Evolutionary conservation across 148 eudicot species (phyloP).

Genomic region (Hydrangea macrophylla): DNA sequence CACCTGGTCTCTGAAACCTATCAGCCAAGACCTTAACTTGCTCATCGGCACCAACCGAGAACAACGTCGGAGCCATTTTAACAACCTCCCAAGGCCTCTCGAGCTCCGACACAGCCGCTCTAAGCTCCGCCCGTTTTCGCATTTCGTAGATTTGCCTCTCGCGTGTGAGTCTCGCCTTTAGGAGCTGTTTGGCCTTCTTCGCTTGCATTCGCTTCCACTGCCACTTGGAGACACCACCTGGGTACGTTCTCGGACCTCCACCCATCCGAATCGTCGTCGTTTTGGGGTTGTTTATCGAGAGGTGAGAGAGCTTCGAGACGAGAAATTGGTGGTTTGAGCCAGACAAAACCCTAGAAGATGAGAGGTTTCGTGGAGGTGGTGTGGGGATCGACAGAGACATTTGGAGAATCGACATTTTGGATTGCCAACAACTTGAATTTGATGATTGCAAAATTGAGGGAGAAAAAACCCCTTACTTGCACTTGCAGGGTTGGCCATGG

Average conservation of each 20-base stretch:
- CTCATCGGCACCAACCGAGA: constrained; percentile 74
- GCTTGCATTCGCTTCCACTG: constrained; percentile 92
- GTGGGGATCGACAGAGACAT: constrained; percentile 18
- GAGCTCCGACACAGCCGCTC: constrained; percentile 74
- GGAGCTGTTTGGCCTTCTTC: constrained; percentile 71
- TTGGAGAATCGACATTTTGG: constrained; percentile 35
- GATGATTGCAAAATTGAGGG: too few relatives aligned
- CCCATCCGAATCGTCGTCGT: constrained; percentile 64
- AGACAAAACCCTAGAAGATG: constrained; percentile 17
- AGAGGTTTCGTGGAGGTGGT: constrained; percentile 15
- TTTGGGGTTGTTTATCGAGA: constrained; percentile 22
- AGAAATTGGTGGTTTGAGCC: constrained; percentile 25
- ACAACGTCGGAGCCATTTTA: constrained; percentile 45
- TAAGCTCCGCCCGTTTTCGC: constrained; percentile 87
- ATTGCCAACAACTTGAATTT: too few relatives aligned
- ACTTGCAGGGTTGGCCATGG: too few relatives aligned
- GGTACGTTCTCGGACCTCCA: constrained; percentile 87
- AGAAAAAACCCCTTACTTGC: too few relatives aligned
- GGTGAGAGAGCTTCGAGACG: constrained; percentile 29
- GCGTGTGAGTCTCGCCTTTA: constrained; percentile 69
- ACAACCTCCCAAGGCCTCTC: constrained; percentile 89
- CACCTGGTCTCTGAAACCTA: constrained; percentile 88
- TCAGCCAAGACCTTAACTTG: constrained; percentile 86
- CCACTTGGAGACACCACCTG: constrained; percentile 94
- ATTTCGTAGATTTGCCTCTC: constrained; percentile 88